Base-by-base conservation (phyloP, 2,329 filamentous ascomycete species). In the Ceratocystis eucalypticola region DNA sequence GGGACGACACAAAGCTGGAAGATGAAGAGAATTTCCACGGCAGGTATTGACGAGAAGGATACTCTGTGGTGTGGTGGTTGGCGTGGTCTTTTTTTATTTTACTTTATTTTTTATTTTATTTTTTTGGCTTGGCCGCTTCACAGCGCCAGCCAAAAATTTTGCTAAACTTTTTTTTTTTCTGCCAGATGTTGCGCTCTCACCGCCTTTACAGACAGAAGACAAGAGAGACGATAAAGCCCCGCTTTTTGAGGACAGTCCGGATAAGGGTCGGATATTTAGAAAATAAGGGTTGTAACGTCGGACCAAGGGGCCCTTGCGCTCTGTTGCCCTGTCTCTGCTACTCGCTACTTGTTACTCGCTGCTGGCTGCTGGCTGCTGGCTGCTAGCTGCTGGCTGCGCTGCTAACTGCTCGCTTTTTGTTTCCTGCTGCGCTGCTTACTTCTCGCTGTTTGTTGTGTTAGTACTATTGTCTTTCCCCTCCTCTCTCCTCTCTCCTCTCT, bases 161-260 rank as follows among this genome's bases (percentile, higher is more conserved):
- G 65, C 61, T 22, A 30, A 64, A 41, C 61, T 64, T 67, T 69
- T 68, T 25, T 68, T 68, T 69, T 66, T 66, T 69, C 65, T 66
- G 61, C 66, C 66, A 45, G 48, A 5, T 55, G 10, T 45, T 65
- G 50, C 46, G 53, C 48, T n/a, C 28, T 65, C 64, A 65, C 64
- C 64, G 64, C 64, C 37, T 46, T 25, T 20, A n/a, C 12, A 30
- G 12, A n/a, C 5, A 53, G 6, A 15, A 4, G 15, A 30, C 2
- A 30, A 12, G 41, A 7, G 22, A 33, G 45, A 10, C 46, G 62
- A 61, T 28, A 59, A n/a, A 37, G 59, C 57, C 57, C 65, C 65
- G 44, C 57, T 66, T 63, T 62, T 57, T 17, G 1, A 17, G 25
- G 2, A 12, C 20, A 20, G 20, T 20, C 15, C 5, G 4, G 20